Evolutionary conservation across 441 rosid genomes (phyloP), one percentile per base, ranked within the genome.

Genomic region (Breynia disticha): DNA sequence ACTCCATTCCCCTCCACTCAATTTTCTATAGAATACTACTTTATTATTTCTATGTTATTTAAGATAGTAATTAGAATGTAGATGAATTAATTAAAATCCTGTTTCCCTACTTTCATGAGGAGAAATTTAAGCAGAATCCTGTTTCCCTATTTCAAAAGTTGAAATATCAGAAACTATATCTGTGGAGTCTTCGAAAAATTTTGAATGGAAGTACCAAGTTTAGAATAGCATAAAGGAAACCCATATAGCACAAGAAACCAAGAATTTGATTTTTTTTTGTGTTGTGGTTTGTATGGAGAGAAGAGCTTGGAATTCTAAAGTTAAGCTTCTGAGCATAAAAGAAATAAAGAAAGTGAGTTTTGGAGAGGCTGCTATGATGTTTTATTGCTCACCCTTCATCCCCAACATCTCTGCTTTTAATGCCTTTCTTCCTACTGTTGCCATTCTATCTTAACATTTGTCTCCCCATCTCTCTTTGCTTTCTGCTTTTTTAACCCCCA

Each of bases 271-370:
- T 65, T 71, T 16, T 19, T 50, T 14, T 20, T 50, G 4, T 20
- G 15, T 11, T 14, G 7, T 11, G 11, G 46, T 1, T 49, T 60
- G 73, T 64, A 63, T 76, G 71, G 79, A 81, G 64, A 63, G 62
- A 67, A 74, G 80, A 67, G 82, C 74, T 79, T 71, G 77, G 79
- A 73, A 75, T 77, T 72, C 74, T 60, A 74, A 76, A 79, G 77
- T 69, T 47, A 22, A 48, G 16, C 57, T 60, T n/a, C 17, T n/a
- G 11, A 14, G 11, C 19, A 18, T 52, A 19, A 38, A 67, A 18
- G 50, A 19, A 38, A 67, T 61, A 74, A 81, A 74, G 80, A 67
- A 70, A 70, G 45, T 57, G 46, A 28, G 35, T 28, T 28, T 28
- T 28, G 35, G 37, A 64, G 46, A 55, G 16, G 62, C 52, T 60